Conservation (phyloP, 148 eudicot species). For the Limonium bicolor region DNA sequence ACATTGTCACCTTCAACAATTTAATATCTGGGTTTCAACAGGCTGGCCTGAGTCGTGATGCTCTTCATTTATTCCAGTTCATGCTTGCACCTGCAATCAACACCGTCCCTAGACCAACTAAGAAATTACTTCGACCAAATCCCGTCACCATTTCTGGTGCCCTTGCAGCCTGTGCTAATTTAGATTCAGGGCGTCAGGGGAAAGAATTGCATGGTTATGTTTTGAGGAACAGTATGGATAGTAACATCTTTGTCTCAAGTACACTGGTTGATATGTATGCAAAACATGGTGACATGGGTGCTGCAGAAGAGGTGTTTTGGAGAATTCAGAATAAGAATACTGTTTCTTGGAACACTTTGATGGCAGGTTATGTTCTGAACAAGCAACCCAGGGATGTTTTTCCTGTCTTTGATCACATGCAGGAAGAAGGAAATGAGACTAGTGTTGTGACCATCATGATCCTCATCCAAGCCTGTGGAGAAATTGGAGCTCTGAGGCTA, state of each 20-base stretch:
- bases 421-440: slow-evolving; percentile 19
- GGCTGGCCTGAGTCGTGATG: slow-evolving; percentile 27
- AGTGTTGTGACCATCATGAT: slow-evolving; percentile 31
- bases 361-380: slow-evolving; percentile 22
- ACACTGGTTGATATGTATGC: slow-evolving; percentile 45
- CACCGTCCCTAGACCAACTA: slow-evolving; percentile 7
- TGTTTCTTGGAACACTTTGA: slow-evolving; percentile 36
- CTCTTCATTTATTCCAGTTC: slow-evolving; percentile 29
- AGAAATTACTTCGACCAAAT: slow-evolving; percentile 14
- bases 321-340: slow-evolving; percentile 23
- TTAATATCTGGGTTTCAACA: slow-evolving; percentile 38
- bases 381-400: slow-evolving; percentile 18
- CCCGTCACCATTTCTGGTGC: slow-evolving; percentile 25
- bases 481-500: slow-evolving; percentile 16
- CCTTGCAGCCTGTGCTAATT: slow-evolving; percentile 42
- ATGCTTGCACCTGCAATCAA: slow-evolving; percentile 21
- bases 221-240: slow-evolving; percentile 14
- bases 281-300: slow-evolving; percentile 25
- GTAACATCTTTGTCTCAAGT: slow-evolving; percentile 32
- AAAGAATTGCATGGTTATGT: slow-evolving; percentile 39
- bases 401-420: slow-evolving; percentile 20
- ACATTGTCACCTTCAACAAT: slow-evolving; percentile 24
- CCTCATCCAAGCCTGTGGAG: slow-evolving; percentile 32
- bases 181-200: slow-evolving; percentile 19
- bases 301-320: slow-evolving; percentile 32